Percentiles rank a stretch among this genome's conserved stretches.
Conservation (phyloP, 164 flowering plant species). For the Umbellularia californica region DNA sequence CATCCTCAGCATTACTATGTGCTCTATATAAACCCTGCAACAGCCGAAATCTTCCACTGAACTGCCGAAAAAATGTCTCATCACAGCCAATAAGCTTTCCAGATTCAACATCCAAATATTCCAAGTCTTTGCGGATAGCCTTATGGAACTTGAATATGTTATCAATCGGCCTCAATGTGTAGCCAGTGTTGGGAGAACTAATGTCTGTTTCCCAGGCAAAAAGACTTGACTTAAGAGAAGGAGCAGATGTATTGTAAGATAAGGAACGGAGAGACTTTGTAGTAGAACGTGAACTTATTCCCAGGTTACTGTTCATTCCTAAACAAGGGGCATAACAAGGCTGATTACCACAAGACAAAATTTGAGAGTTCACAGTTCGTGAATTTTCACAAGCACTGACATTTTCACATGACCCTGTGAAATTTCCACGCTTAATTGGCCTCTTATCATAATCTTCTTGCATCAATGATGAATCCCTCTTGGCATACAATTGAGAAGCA, state of each 20-base stretch:
- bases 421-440: constrained; percentile 44
- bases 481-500: constrained; percentile 24
- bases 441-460: constrained; percentile 31
- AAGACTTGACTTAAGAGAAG: constrained; percentile 83
- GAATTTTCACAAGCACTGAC: constrained; percentile 9
- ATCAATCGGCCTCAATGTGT: constrained; percentile 68
- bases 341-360: constrained; percentile 35
- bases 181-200: constrained; percentile 38
- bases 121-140: constrained; percentile 90
- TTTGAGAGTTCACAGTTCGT: constrained; percentile 20
- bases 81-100: constrained; percentile 71
- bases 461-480: constrained; percentile 9
- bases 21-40: constrained; percentile 90
- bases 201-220: constrained; percentile 75
- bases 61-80: constrained; percentile 65
- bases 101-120: constrained; percentile 90
- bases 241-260: constrained; percentile 59
- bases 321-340: constrained; percentile 83
- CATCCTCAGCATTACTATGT: constrained; percentile 98
- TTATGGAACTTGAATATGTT: constrained; percentile 88
- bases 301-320: constrained; percentile 62
- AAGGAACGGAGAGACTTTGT: constrained; percentile 70
- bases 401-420: constrained; percentile 20
- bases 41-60: constrained; percentile 83
- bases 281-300: constrained; percentile 50